Conservation (phyloP, 768 basidiomycete species). For the Gelatoporia subvermispora region DNA sequence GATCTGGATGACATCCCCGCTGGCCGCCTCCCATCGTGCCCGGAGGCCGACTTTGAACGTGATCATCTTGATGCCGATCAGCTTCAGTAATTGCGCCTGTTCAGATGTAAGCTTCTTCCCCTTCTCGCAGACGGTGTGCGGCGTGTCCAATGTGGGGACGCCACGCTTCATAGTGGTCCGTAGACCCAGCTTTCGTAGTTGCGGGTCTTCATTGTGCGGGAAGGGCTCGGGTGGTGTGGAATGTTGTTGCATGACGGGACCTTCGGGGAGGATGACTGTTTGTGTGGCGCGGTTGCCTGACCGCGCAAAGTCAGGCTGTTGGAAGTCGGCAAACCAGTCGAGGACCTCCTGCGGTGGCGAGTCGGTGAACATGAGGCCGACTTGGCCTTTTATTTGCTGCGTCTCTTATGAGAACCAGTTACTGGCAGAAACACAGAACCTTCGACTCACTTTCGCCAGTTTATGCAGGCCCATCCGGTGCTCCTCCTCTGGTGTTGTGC, state of each 20-base stretch:
- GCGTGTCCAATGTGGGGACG: conserved; percentile 72
- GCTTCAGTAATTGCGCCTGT: conserved; percentile 89
- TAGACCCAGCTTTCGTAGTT: conserved; percentile 88
- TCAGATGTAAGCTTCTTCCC: conserved; percentile 78
- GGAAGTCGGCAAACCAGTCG: conserved; percentile 92
- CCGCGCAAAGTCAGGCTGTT: conserved; percentile 87
- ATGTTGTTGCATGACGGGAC: conserved; percentile 78
- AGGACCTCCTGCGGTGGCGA: conserved; percentile 84
- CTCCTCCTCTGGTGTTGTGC: conserved; percentile 82
- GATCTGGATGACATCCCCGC: conserved; percentile 58
- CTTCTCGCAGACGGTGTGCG: conserved; percentile 83
- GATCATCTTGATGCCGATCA: conserved; percentile 88
- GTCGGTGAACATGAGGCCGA: conserved; percentile 90
- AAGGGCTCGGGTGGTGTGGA: conserved; percentile 85
- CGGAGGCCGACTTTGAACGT: conserved; percentile 70
- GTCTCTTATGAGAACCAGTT: background rate
- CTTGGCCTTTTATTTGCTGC: conserved; percentile 92
- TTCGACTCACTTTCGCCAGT: conserved; percentile 62
- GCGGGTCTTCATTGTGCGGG: conserved; percentile 96
- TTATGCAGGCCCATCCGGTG: conserved; percentile 72
- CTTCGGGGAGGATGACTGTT: conserved; percentile 72
- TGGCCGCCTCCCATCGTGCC: conserved; percentile 67
- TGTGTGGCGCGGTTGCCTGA: conserved; percentile 75
- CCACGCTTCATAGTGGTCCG: conserved; percentile 81
- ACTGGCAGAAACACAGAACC: background rate